Evolutionary conservation across 2,329 filamentous ascomycete species (phyloP), one percentile per base, ranked within the genome.

Genomic region (Trichoderma pleuroti): DNA sequence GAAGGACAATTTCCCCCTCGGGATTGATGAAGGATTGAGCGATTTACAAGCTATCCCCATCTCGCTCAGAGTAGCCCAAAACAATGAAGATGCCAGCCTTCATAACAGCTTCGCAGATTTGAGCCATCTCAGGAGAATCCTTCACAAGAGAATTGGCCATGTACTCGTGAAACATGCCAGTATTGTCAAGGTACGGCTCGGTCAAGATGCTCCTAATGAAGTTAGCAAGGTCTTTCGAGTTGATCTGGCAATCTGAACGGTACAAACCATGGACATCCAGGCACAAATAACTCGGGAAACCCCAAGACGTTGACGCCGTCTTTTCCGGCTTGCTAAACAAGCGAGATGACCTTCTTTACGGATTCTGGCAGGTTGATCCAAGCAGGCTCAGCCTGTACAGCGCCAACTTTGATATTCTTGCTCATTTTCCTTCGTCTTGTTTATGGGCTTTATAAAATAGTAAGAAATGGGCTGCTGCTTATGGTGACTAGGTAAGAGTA

Each of bases 321-420:
- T 2, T 76, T 72, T 3, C 84, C 84, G 0, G 88, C 88, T 74
- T 87, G 82, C 56, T 80, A 76, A 70, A 91, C 88, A 61, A 89
- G 79, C 0, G 77, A 74, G 74, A 85, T 85, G 5, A 87, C 88
- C 75, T 90, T 90, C 3, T 82, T 76, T 0, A 90, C 84, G 2
- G 82, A 81, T 1, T 77, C 84, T 3, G 82, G 77, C 8, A 90
- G 82, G 74, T 90, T 85, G 4, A 90, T 79, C 87, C 87, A 90
- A 1, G 81, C 83, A 0, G 88, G 87, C 76, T 90, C 88, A 7
- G 85, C 84, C 75, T 91, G 88, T 0, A 86, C 83, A 14, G 86
- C 85, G 32, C 84, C 86, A 6, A 87, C 83, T 39, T 78, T 71
- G 16, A 75, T 72, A 14, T 26, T 72, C 26, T 60, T 72, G 70